Evolutionary conservation across 257 asterid genomes (phyloP).

Genomic region (Cordia subcordata): DNA sequence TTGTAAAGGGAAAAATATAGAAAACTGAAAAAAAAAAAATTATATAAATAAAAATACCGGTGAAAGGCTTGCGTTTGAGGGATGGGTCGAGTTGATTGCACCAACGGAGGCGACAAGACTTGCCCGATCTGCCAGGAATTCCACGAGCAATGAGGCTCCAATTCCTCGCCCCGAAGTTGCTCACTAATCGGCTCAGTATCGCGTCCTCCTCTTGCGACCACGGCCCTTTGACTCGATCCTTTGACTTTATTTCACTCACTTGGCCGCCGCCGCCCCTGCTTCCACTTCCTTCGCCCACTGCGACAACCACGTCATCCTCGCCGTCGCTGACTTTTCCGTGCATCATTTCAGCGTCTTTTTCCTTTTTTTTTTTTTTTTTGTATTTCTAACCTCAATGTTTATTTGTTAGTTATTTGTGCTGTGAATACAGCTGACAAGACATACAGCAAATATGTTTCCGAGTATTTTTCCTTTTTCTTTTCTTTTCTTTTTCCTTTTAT

Average conservation of each 20-base stretch:
- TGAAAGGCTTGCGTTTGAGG: slow-evolving; percentile 74
- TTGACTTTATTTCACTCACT: slow-evolving; percentile 26
- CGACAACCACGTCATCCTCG: slow-evolving; percentile 23
- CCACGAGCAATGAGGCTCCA: slow-evolving; percentile 90
- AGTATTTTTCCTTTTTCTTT: no score
- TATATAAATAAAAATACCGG: slow-evolving; percentile 50
- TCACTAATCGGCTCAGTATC: slow-evolving; percentile 58
- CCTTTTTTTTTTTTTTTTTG: background rate
- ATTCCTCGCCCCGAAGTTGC: slow-evolving; percentile 69
- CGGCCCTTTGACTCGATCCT: slow-evolving; percentile 79
- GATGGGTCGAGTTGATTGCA: slow-evolving; percentile 93
- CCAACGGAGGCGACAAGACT: slow-evolving; percentile 94
- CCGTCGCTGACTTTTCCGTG: slow-evolving; percentile 6
- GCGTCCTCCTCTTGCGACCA: slow-evolving; percentile 91
- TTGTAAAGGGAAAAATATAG: no score
- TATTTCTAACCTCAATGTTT: background rate
- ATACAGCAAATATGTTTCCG: background rate
- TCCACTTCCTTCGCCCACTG: slow-evolving; percentile 26
- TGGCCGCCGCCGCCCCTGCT: slow-evolving; percentile 26
- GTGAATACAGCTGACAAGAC: background rate
- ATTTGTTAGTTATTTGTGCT: background rate
- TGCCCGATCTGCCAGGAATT: slow-evolving; percentile 86
- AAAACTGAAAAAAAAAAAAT: no score
- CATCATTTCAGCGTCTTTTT: slow-evolving; percentile 6
- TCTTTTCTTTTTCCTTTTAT: no score